Conservation (phyloP, 2,329 filamentous ascomycete species). For the Emericellopsis atlantica region DNA sequence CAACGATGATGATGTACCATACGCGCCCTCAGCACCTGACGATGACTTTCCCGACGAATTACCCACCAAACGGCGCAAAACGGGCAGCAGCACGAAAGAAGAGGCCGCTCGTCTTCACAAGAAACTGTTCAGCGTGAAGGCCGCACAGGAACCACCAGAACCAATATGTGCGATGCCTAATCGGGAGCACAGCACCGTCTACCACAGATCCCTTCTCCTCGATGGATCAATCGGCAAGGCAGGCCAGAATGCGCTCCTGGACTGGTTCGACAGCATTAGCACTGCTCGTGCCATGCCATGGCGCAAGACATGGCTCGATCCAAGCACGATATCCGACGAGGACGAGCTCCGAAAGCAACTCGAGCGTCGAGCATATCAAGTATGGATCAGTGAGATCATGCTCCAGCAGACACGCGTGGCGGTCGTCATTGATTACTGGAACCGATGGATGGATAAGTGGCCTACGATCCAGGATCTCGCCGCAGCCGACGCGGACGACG, state of each 20-base stretch:
- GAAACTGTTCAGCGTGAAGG: background rate
- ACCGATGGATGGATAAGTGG: conserved; percentile 47
- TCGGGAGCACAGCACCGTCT: conserved; percentile 11
- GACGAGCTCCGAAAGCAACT: conserved; percentile 26
- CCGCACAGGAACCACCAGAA: background rate
- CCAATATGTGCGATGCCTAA: conserved; percentile 2
- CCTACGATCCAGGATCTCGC: conserved; percentile 45
- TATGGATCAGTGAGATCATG: conserved; percentile 58
- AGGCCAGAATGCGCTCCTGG: conserved; percentile 25
- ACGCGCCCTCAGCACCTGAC: background rate
- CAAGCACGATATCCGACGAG: conserved; percentile 12
- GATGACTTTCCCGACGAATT: no score
- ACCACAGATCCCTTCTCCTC: conserved; percentile 38
- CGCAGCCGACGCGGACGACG: conserved; percentile 37
- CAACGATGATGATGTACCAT: background rate
- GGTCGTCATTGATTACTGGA: conserved; percentile 51
- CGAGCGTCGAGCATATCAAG: conserved; percentile 46
- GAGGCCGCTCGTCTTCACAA: background rate
- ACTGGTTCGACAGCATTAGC: conserved; percentile 38
- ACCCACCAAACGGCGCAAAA: conserved; percentile 1
- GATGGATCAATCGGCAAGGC: conserved; percentile 12
- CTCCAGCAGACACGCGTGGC: conserved; percentile 53
- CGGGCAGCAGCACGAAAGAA: background rate
- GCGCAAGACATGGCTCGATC: conserved; percentile 45
- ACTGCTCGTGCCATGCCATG: conserved; percentile 41